Percentiles rank a stretch among this genome's conserved stretches.
Conservation (phyloP, 352 stramenopile species). For the Bremia lactucae region DNA sequence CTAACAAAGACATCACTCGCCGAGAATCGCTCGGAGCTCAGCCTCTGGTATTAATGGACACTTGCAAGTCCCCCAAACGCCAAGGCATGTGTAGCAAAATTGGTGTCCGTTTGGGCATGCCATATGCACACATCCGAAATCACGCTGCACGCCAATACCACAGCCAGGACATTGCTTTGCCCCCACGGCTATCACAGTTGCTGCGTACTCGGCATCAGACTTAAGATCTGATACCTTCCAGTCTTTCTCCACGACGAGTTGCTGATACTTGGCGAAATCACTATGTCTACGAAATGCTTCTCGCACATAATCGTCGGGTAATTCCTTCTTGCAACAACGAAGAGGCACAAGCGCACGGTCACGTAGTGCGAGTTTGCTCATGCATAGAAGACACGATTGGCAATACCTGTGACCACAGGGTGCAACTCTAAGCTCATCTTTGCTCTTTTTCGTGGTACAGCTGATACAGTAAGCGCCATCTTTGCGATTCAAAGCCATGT, state of each 20-base stretch:
- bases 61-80: conserved; percentile 35
- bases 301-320: conserved; percentile 49
- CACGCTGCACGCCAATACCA: conserved; percentile 57
- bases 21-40: conserved; percentile 41
- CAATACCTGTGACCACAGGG: conserved; percentile 61
- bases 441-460: conserved; percentile 20
- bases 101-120: conserved; percentile 57
- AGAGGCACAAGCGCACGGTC: conserved; percentile 52
- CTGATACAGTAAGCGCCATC: conserved; percentile 24
- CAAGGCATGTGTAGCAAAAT: conserved; percentile 69
- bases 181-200: conserved; percentile 26
- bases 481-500: conserved; percentile 10
- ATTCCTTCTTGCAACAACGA: conserved; percentile 60
- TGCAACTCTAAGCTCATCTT: conserved; percentile 18
- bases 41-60: conserved; percentile 49
- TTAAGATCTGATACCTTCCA: conserved; percentile 48
- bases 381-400: conserved; percentile 36
- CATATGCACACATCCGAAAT: conserved; percentile 75
- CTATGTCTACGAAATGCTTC: conserved; percentile 15
- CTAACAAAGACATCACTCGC: conserved; percentile 20
- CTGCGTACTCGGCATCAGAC: conserved; percentile 54
- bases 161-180: conserved; percentile 70
- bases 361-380: conserved; percentile 44
- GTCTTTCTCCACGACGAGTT: conserved; percentile 34
- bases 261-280: conserved; percentile 40